These are phyloP conservation scores for Suhomyces kilbournensis DNA, from an alignment of 805 yeast genomes.

Conservation along the genomic window DNA sequence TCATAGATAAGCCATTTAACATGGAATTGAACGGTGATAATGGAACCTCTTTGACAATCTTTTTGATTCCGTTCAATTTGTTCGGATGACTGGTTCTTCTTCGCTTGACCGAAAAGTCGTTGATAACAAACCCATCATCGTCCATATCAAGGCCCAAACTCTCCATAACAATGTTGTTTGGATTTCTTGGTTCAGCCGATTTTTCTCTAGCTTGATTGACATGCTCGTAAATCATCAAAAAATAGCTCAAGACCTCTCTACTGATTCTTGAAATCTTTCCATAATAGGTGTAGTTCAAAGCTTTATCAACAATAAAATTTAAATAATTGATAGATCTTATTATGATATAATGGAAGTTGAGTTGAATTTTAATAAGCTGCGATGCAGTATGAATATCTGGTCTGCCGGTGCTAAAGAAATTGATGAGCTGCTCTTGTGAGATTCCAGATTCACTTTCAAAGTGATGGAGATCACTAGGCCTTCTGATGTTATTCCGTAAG, in stretches of 20 bases:
- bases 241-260: slow-evolving; percentile 37
- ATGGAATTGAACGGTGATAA: slow-evolving; percentile 39
- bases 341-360: slow-evolving; percentile 42
- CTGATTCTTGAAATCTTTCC: slow-evolving; percentile 35
- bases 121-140: slow-evolving; percentile 45
- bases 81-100: slow-evolving; percentile 16
- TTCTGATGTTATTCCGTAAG: slow-evolving; percentile 10
- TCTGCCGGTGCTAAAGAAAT: slow-evolving; percentile 29
- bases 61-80: slow-evolving; percentile 8
- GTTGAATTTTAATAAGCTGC: slow-evolving; percentile 41
- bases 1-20: slow-evolving; percentile 42
- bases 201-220: slow-evolving; percentile 8
- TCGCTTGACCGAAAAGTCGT: slow-evolving; percentile 41
- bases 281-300: slow-evolving; percentile 33
- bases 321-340: slow-evolving; percentile 43
- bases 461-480: not conserved
- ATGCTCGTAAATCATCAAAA: slow-evolving; percentile 36
- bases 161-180: slow-evolving; percentile 27
- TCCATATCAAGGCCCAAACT: slow-evolving; percentile 40
- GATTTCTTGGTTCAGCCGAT: slow-evolving; percentile 5
- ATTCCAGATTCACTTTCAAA: slow-evolving; percentile 7
- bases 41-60: slow-evolving; percentile 28
- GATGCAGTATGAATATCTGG: slow-evolving; percentile 39
- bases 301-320: slow-evolving; percentile 42
- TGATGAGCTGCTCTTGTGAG: slow-evolving; percentile 14